Base-by-base conservation (phyloP, 2,329 filamentous ascomycete species). In the Exophiala sideris region DNA sequence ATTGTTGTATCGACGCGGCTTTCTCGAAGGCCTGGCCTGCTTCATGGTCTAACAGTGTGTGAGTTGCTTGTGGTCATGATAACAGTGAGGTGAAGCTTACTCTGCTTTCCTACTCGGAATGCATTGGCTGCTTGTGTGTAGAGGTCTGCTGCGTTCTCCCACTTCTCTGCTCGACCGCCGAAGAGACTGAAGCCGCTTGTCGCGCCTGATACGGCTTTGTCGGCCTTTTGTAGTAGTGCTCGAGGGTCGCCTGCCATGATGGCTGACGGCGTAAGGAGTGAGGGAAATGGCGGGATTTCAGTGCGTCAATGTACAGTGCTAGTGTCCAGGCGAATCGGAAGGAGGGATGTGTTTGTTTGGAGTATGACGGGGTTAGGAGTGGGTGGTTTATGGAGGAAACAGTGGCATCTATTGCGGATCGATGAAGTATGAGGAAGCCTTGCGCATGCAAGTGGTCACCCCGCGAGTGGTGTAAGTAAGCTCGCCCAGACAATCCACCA, bases 61-160 rank as follows among this genome's bases (percentile, higher is more conserved):
- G 24, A 18, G 21, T 33, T 8, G 12, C 29, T 11, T 29, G 21
- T 32, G 20, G n/a, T 24, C 14, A 48, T n/a, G 16, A 24, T 16
- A 32, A 29, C 24, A n/a, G 32, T 40, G 40, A 68, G 36, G 21
- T 38, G 50, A 49, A 45, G 61, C 78, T 64, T 76, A 92, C 89
- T 87, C 76, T 87, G 83, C 70, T 89, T 89, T 73, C 94, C 86
- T 78, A 95, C 84, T 68, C 89, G 83, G 72, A 95, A 97, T 55
- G 89, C 89, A 76, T 96, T 96, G 58, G 86, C 94, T 38, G 92
- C 92, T 71, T 95, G 85, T 57, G 83, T 85, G 69, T 91, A 97
- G 61, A 94, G 77, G 63, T 96, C 91, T 60, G 88, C 89, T 11
- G 92, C 92, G 74, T 86, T 84, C 74, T 95, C 88, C 68, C 89